phyloP scores from a whole-genome alignment of 805 yeast species.

The Lipomyces starkeyi region DNA sequence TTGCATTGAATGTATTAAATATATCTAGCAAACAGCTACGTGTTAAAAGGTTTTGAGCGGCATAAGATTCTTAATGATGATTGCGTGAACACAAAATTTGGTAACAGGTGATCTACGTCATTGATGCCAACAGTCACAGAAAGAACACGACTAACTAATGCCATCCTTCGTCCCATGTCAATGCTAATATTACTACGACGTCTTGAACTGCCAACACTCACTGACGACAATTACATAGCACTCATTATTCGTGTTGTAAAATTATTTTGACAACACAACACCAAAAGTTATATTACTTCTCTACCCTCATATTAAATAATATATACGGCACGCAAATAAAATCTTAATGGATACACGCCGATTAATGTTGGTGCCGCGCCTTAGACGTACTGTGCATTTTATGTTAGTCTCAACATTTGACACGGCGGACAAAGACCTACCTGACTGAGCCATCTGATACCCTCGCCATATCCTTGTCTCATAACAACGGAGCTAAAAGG shows the following conservation, averaged over 20 bases:
- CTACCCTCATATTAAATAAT: neutral
- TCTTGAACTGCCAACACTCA: neutral
- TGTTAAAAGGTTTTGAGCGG: too few species aligned
- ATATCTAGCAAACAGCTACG: neutral
- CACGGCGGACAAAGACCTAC: constrained; percentile 8
- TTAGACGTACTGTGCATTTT: constrained; percentile 26
- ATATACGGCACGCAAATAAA: neutral
- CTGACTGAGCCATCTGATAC: constrained; percentile 97
- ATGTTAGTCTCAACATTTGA: neutral
- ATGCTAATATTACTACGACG: neutral
- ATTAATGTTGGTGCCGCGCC: neutral
- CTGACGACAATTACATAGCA: neutral
- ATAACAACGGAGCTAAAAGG: constrained; percentile 75
- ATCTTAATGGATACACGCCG: neutral
- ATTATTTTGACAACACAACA: neutral
- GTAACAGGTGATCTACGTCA: neutral
- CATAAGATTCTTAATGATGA: too few species aligned
- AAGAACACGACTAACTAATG: neutral
- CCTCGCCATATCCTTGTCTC: constrained; percentile 99
- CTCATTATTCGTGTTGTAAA: neutral
- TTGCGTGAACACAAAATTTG: neutral
- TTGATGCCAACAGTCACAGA: neutral
- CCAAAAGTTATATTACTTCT: neutral
- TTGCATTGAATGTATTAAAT: neutral
- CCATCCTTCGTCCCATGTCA: neutral